Conservation (phyloP, 164 flowering plant genomes). For the Vitis cinerea region DNA sequence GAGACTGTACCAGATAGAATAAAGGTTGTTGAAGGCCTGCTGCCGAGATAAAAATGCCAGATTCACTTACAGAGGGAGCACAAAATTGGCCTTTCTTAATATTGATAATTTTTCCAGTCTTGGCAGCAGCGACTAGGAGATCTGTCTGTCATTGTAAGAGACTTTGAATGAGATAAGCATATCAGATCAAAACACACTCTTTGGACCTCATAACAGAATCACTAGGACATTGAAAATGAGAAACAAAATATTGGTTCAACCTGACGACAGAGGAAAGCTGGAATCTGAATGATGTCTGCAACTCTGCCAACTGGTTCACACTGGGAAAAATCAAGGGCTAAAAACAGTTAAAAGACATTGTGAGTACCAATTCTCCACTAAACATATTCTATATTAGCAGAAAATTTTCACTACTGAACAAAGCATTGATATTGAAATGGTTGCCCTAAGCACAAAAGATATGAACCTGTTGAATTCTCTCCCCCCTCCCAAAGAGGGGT, state of each 20-base stretch:
- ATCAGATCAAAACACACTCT: not conserved
- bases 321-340: conserved; percentile 29
- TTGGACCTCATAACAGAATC: not conserved
- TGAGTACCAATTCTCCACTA: too few relatives aligned
- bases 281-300: conserved; percentile 96
- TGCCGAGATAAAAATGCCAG: too few relatives aligned
- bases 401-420: too few relatives aligned
- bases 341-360: too few relatives aligned
- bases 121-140: conserved; percentile 94
- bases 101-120: conserved; percentile 91
- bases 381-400: too few relatives aligned
- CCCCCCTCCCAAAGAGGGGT: too few relatives aligned
- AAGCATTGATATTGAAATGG: too few relatives aligned
- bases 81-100: conserved; percentile 98
- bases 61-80: conserved; percentile 80
- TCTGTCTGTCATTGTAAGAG: conserved; percentile 71
- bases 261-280: conserved; percentile 99
- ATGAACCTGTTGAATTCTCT: too few relatives aligned
- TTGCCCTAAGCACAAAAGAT: too few relatives aligned
- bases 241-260: conserved; percentile 22
- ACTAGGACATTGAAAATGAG: not conserved
- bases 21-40: not conserved
- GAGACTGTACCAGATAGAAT: not conserved
- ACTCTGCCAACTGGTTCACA: conserved; percentile 91
- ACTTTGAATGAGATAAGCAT: not conserved